These are phyloP conservation scores for Saturnispora gosingensis DNA, from an alignment of 805 yeast species.

Conservation along the genomic window DNA sequence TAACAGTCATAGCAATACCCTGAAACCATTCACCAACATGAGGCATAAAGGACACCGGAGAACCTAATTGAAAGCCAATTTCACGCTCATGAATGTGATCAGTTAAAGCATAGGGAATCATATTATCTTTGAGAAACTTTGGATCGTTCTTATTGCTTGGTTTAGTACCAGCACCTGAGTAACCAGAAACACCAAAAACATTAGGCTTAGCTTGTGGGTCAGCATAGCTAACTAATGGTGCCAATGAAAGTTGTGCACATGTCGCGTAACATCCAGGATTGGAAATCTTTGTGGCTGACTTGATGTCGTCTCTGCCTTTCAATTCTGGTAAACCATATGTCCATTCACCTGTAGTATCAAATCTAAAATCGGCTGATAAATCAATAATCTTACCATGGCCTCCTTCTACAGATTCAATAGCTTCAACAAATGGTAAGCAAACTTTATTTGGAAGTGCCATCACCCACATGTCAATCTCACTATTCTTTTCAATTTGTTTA, in stretches of 20 bases:
- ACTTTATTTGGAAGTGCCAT: conserved; percentile 99
- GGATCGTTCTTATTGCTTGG: conserved; percentile 94
- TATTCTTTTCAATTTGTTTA: conserved; percentile 60
- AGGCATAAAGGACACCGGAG: conserved; percentile 81
- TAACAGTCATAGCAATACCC: conserved; percentile 88
- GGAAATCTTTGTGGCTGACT: conserved; percentile 70
- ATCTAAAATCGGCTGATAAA: conserved; percentile 91
- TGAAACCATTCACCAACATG: conserved; percentile 99
- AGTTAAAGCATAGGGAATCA: conserved; percentile 91
- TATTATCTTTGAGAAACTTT: conserved; percentile 61
- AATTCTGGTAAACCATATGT: conserved; percentile 93
- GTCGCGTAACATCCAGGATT: conserved; percentile 99
- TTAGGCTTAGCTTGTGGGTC: conserved; percentile 61
- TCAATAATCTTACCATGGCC: conserved; percentile 81
- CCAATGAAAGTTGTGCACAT: conserved; percentile 87
- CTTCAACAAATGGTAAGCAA: conserved; percentile 78
- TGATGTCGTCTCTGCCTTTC: conserved; percentile 55
- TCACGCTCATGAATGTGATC: conserved; percentile 97
- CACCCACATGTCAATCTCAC: conserved; percentile 91
- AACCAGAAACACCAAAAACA: conserved; percentile 93
- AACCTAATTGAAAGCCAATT: conserved; percentile 71
- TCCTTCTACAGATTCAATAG: conserved; percentile 52
- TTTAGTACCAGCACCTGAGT: conserved; percentile 98
- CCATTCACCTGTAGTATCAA: conserved; percentile 86
- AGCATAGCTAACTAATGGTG: conserved; percentile 62